A percentile compares a stretch with the other conserved stretches of the same genome.
phyloP scores from a whole-genome alignment of 768 basidiomycete genomes.

The Lanmaoa pseudosensibilis region DNA sequence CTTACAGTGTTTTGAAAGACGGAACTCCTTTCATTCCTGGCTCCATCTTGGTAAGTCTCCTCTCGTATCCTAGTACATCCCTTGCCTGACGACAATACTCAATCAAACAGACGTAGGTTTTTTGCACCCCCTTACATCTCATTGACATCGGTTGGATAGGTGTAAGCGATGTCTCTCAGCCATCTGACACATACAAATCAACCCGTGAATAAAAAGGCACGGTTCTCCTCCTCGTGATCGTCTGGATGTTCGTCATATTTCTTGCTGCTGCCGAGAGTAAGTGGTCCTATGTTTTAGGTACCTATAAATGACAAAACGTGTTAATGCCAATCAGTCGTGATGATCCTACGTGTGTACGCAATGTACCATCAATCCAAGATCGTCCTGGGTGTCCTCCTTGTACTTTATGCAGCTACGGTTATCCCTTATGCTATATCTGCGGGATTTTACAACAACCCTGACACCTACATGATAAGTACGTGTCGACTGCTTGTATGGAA shows the following conservation, averaged over 20 bases:
- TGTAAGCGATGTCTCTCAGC: slow-evolving; percentile 8
- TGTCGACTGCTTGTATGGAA: neutral
- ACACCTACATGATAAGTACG: slow-evolving; percentile 13
- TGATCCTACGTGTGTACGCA: slow-evolving; percentile 29
- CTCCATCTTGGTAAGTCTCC: slow-evolving; percentile 6
- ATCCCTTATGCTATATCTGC: neutral
- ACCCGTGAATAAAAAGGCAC: slow-evolving; percentile 9
- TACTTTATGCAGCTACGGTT: slow-evolving; percentile 10
- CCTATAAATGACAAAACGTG: neutral
- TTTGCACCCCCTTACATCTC: neutral
- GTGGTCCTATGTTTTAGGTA: neutral
- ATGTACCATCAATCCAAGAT: slow-evolving; percentile 18
- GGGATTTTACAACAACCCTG: slow-evolving; percentile 4
- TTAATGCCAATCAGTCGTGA: slow-evolving; percentile 12
- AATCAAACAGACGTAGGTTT: slow-evolving; percentile 17
- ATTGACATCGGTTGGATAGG: slow-evolving; percentile 4
- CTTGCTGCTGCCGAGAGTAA: slow-evolving; percentile 20
- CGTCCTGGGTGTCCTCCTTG: slow-evolving; percentile 16
- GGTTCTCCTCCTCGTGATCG: neutral
- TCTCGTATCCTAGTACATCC: neutral
- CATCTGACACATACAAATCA: neutral
- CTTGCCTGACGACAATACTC: neutral
- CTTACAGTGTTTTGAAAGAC: slow-evolving; percentile 11
- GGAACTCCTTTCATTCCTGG: slow-evolving; percentile 21
- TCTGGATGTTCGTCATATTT: slow-evolving; percentile 9